Evolutionary conservation across 306 rosid genomes (phyloP).

Genomic region (Crataegus laevigata): DNA sequence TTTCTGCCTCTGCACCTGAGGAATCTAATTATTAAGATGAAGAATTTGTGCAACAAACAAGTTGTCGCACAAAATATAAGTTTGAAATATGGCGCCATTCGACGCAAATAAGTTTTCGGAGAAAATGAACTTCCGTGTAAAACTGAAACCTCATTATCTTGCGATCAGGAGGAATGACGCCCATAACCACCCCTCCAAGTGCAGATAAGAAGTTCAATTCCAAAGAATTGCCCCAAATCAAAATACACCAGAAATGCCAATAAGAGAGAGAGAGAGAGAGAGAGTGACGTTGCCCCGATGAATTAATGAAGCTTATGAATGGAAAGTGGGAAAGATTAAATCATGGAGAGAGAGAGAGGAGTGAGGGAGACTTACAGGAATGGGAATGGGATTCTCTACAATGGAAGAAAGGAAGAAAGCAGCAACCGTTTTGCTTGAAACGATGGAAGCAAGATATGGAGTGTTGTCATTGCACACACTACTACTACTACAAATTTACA

Average conservation of each 20-base stretch:
- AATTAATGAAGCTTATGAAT: background rate
- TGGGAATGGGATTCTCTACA: conserved; percentile 30
- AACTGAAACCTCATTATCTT: too few species aligned
- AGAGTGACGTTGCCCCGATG: background rate
- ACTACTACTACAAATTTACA: background rate
- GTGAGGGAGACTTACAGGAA: conserved; percentile 26
- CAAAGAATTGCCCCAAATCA: background rate
- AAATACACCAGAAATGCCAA: background rate
- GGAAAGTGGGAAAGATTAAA: background rate
- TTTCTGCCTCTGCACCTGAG: too few species aligned
- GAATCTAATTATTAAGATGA: too few species aligned
- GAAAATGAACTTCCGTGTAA: too few species aligned
- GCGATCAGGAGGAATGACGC: too few species aligned
- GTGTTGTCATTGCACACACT: conserved; percentile 32
- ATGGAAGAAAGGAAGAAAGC: conserved; percentile 31
- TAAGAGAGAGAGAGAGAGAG: background rate
- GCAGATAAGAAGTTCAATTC: too few species aligned
- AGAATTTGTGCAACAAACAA: too few species aligned
- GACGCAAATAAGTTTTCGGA: too few species aligned
- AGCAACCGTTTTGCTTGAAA: conserved; percentile 23
- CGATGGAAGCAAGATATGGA: conserved; percentile 53
- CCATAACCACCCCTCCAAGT: too few species aligned
- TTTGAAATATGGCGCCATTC: too few species aligned
- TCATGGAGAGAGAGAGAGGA: conserved; percentile 12
- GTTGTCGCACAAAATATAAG: too few species aligned